phyloP scores from a whole-genome alignment of 306 rosid species.

The Argentina anserina region DNA sequence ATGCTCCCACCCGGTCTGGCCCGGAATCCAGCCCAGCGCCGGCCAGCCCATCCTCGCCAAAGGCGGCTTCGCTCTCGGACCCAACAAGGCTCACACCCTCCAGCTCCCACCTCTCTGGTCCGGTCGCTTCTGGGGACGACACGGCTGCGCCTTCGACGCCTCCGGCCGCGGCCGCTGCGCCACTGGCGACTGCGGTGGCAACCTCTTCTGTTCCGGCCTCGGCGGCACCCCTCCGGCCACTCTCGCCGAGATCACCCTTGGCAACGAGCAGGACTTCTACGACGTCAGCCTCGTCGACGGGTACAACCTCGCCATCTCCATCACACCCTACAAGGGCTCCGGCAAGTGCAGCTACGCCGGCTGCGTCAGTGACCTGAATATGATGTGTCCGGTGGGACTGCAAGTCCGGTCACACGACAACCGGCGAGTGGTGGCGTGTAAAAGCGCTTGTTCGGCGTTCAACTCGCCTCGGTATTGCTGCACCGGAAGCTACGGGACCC shows the following conservation, averaged over 20 bases:
- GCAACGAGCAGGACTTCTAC: slow-evolving; percentile 80
- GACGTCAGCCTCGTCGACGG: slow-evolving; percentile 95
- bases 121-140: slow-evolving; percentile 98
- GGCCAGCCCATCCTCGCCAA: slow-evolving; percentile 76
- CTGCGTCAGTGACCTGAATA: slow-evolving; percentile 78
- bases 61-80: slow-evolving; percentile 74
- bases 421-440: slow-evolving; percentile 70
- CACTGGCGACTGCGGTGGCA: slow-evolving; percentile 90
- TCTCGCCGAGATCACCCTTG: slow-evolving; percentile 79
- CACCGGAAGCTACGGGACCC: slow-evolving; percentile 73
- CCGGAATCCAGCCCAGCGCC: slow-evolving; percentile 84
- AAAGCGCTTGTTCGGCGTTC: slow-evolving; percentile 83
- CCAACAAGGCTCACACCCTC: slow-evolving; percentile 56
- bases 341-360: slow-evolving; percentile 87
- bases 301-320: slow-evolving; percentile 76
- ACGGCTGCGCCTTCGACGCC: slow-evolving; percentile 80
- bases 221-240: slow-evolving; percentile 93
- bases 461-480: slow-evolving; percentile 84
- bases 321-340: slow-evolving; percentile 62
- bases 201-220: slow-evolving; percentile 76
- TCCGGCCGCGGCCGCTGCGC: slow-evolving; percentile 78
- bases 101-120: slow-evolving; percentile 81
- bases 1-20: slow-evolving; percentile 89
- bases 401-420: slow-evolving; percentile 68
- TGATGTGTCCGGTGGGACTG: slow-evolving; percentile 85